Percentiles rank a stretch among this genome's conserved stretches.
These are phyloP conservation scores for Cladosporium colombiae DNA, from an alignment of 2,329 filamentous ascomycete species.

Conservation along the genomic window DNA sequence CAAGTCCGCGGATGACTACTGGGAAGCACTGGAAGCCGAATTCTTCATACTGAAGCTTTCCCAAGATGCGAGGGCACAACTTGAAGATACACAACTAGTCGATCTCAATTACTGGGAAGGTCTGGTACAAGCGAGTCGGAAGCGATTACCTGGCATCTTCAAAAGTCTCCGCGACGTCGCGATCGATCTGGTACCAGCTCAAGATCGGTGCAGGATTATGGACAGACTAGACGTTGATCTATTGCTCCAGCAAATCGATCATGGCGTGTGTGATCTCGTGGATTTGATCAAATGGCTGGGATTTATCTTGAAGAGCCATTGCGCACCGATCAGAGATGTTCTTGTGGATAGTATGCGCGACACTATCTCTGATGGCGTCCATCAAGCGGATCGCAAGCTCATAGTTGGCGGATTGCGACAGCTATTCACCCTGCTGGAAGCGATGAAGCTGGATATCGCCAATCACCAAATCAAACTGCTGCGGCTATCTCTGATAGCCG, in stretches of 20 bases:
- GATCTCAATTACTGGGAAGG: slow-evolving; percentile 44
- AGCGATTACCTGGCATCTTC: slow-evolving; percentile 74
- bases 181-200: slow-evolving; percentile 81
- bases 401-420: slow-evolving; percentile 78
- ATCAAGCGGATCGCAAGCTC: slow-evolving; percentile 66
- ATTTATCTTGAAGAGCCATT: slow-evolving; percentile 83
- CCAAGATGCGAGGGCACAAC: slow-evolving; percentile 46
- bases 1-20: slow-evolving; percentile 76
- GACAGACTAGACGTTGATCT: slow-evolving; percentile 83
- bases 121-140: slow-evolving; percentile 50
- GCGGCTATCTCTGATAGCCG: slow-evolving; percentile 80
- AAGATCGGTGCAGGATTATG: slow-evolving; percentile 76
- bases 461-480: slow-evolving; percentile 95
- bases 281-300: slow-evolving; percentile 83
- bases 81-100: slow-evolving; percentile 40
- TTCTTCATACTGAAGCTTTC: slow-evolving; percentile 52
- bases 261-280: slow-evolving; percentile 80
- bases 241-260: slow-evolving; percentile 88
- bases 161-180: slow-evolving; percentile 83
- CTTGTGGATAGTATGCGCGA: slow-evolving; percentile 89
- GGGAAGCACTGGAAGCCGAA: slow-evolving; percentile 66
- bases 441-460: slow-evolving; percentile 96
- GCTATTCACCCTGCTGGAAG: slow-evolving; percentile 81
- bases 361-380: slow-evolving; percentile 72
- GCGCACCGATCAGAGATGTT: slow-evolving; percentile 90